These are phyloP conservation scores for Epichloe coenophiala DNA, from an alignment of 2,329 filamentous ascomycete species.

Conservation along the genomic window DNA sequence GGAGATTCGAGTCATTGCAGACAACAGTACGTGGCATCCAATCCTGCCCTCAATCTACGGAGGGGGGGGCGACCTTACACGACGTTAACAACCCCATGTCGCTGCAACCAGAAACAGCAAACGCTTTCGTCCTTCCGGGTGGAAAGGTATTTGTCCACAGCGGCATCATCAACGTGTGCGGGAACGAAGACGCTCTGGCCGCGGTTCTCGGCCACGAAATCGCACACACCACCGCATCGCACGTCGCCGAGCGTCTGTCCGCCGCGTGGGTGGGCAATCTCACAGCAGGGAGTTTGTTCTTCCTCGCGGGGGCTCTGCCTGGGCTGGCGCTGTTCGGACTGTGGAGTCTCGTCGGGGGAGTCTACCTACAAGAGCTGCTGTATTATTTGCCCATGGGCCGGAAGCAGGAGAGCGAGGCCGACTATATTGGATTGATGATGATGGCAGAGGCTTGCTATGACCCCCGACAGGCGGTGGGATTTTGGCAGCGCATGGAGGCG, in stretches of 20 bases:
- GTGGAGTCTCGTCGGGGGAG: slow-evolving; percentile 31
- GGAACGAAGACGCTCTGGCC: slow-evolving; percentile 55
- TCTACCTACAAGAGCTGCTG: slow-evolving; percentile 43
- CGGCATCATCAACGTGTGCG: slow-evolving; percentile 55
- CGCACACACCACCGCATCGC: slow-evolving; percentile 59
- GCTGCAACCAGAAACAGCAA: slow-evolving; percentile 34
- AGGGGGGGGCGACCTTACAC: too few relatives aligned
- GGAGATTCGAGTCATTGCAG: slow-evolving; percentile 66
- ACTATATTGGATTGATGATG: slow-evolving; percentile 71
- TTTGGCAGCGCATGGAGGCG: slow-evolving; percentile 55
- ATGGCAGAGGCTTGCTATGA: slow-evolving; percentile 72
- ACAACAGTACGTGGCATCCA: slow-evolving; percentile 26
- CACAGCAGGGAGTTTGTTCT: slow-evolving; percentile 34
- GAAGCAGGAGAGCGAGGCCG: slow-evolving; percentile 63
- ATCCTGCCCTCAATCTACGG: too few relatives aligned
- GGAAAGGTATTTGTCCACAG: slow-evolving; percentile 72
- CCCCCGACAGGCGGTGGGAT: slow-evolving; percentile 49
- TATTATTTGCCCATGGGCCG: slow-evolving; percentile 55
- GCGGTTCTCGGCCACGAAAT: slow-evolving; percentile 71
- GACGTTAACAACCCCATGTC: not conserved
- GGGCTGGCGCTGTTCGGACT: slow-evolving; percentile 24
- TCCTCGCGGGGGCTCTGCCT: slow-evolving; percentile 31
- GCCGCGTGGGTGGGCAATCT: slow-evolving; percentile 38
- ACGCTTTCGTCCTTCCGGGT: slow-evolving; percentile 67
- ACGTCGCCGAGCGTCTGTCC: slow-evolving; percentile 50